Evolutionary conservation across 768 basidiomycete genomes (phyloP).

Genomic region (Leccinellum luteum): DNA sequence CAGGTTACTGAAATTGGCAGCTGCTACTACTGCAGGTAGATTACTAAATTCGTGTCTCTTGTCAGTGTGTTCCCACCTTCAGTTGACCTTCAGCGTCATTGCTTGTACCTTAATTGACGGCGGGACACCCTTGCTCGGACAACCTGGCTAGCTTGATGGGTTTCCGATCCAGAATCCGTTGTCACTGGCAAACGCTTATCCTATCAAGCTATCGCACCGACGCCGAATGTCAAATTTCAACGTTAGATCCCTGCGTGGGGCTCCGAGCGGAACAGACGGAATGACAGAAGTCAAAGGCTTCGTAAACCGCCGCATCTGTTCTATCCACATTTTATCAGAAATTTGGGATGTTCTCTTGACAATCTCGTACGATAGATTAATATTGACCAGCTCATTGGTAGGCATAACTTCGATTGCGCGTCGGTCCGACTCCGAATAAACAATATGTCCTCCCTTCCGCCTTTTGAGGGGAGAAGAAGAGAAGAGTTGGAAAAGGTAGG

Average conservation of each 20-base stretch:
- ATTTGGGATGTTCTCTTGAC: not conserved
- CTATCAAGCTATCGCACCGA: not conserved
- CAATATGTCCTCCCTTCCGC: no score
- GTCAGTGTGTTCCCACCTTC: no score
- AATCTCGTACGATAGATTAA: not conserved
- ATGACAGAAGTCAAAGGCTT: not conserved
- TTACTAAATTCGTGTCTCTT: not conserved
- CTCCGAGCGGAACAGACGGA: not conserved
- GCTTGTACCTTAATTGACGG: no score
- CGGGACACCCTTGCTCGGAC: no score
- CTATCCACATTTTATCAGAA: not conserved
- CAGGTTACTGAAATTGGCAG: not conserved
- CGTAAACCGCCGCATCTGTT: not conserved
- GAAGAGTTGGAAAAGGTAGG: no score
- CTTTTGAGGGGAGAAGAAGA: no score
- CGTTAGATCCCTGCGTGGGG: not conserved
- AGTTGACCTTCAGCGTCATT: no score
- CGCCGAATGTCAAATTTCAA: no score
- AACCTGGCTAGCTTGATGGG: no score
- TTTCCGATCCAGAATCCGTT: not conserved
- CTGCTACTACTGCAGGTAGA: not conserved
- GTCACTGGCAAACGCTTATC: not conserved
- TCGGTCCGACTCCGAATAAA: no score
- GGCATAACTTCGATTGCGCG: no score
- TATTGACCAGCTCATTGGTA: not conserved